Base-by-base conservation (phyloP, 306 rosid species). In the Corylus avellana region DNA sequence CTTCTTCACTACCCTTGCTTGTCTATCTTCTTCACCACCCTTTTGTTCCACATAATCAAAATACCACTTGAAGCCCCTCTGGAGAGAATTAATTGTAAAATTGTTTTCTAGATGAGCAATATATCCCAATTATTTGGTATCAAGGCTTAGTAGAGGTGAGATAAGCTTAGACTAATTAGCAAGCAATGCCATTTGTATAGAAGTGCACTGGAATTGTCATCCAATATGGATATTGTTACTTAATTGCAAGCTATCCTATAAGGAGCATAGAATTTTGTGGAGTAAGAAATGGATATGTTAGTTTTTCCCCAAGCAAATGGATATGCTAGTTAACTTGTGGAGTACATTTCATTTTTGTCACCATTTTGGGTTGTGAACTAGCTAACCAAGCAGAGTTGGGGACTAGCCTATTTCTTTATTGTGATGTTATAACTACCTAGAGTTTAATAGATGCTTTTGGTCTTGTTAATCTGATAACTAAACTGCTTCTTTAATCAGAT, bases 321-420 rank as follows among this genome's bases (percentile, higher is more conserved):
- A 64, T 35, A 32, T 32, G 16, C 39, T 67, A 18, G 32, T 42
- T n/a, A 42, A 16, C 18, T 37, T 39, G 47, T 67, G 72, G 25
- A 67, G 12, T 12, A 18, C 50, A 67, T 35, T 17, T 42, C 12
- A 17, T 42, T 17, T 18, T 39, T 68, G 14, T 32, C 69, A 62
- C 18, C 18, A 29, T 42, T 42, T 68, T 68, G 17, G 14, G 16
- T 68, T 42, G 13, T 68, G 50, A 68, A 68, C 16, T 8, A 39
- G 49, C 22, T 17, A 46, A 72, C 16, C 46, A 14, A 17, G 27
- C 44, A 29, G 77, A 83, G 68, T 78, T 51, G 75, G 83, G 47
- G 59, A 66, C 17, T 74, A 59, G 56, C 42, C 59, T 25, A 35
- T 72, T 71, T 78, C 79, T 81, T 54, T 73, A 74, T 84, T 73